Evolutionary conservation across 2,329 filamentous ascomycete genomes (phyloP), one percentile per base, ranked within the genome.

Genomic region (Ramularia endophylla): DNA sequence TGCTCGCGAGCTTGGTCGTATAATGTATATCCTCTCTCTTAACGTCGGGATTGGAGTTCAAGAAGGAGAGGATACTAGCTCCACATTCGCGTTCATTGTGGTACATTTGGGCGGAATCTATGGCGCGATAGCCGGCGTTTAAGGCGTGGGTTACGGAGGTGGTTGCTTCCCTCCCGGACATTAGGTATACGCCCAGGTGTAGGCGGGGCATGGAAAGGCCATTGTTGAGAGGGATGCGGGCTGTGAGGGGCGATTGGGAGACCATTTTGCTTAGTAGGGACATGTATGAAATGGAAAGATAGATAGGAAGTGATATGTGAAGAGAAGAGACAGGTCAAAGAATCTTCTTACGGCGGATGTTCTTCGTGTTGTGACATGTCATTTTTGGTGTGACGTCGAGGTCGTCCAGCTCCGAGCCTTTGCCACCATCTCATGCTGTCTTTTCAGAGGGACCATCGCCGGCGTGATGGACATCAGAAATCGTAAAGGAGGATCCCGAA

Each of bases 1-100:
- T 85, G 43, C 73, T 78, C 1, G 78, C 79, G 11, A 92, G 72
- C 67, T 92, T 94, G 27, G 81, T 83, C 0, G 86, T 92, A 61
- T 86, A 89, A 63, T 86, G 86, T 39, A 92, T 69, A 55, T 89
- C 80, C 42, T 81, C 75, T 4, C 86, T 75, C 48, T 70, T 74
- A 19, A 87, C 60, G 17, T 56, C 53, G 3, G 55, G 51, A 41
- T 60, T 51, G 12, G 39, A 12, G 29, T 55, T 47, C 25, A 60
- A 38, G 38, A 52, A 61, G 1, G 37, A 39, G 5, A 43, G 39
- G 47, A 92, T 82, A 7, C 83, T 81, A 22, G 70, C 66, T 1
- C 85, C 85, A 11, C 81, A 78, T 52, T 85, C 75, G 27, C 69
- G 69, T 63, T 92, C 87, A 47, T 92, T 92, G 57, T 75, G 66